A percentile compares a stretch with the other conserved stretches of the same genome.
Evolutionary conservation across 1,284 basidiomycete species (phyloP).

Genomic region (Irpex rosettiformis): DNA sequence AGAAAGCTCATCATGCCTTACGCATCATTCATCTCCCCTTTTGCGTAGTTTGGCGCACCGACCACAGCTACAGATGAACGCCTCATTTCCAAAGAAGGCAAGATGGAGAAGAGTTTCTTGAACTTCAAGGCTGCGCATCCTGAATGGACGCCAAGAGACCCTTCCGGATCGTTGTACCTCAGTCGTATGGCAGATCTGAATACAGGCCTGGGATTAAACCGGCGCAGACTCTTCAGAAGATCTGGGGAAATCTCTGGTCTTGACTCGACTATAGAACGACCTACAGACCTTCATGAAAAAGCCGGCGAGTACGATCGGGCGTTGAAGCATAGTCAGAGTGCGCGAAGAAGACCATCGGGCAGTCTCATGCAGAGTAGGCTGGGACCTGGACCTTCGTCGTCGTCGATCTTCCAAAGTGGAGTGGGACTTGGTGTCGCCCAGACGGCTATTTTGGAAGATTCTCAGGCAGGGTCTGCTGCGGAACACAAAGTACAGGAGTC

Average conservation of each 20-base stretch:
- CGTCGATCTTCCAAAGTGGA: conserved; percentile 39
- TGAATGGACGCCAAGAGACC: conserved; percentile 90
- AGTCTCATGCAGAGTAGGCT: conserved; percentile 31
- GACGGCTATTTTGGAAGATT: conserved; percentile 70
- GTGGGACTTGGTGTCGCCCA: conserved; percentile 51
- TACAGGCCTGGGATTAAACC: conserved; percentile 24
- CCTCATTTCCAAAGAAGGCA: conserved; percentile 84
- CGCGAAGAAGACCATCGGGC: conserved; percentile 37
- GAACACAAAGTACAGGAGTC: conserved; percentile 16
- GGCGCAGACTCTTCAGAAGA: conserved; percentile 23
- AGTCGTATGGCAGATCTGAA: conserved; percentile 75
- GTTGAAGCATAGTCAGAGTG: conserved; percentile 60
- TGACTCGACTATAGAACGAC: conserved; percentile 18
- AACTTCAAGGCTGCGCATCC: conserved; percentile 97
- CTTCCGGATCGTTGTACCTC: conserved; percentile 81
- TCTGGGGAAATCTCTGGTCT: conserved; percentile 6
- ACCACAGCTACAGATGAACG: conserved; percentile 62
- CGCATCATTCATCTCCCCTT: neutral
- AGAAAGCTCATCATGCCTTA: neutral
- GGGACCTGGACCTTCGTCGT: conserved; percentile 23
- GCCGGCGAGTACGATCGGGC: conserved; percentile 73
- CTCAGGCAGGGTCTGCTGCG: conserved; percentile 46
- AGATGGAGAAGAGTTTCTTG: conserved; percentile 98
- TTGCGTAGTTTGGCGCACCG: conserved; percentile 71
- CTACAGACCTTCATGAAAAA: conserved; percentile 46